Conservation (phyloP, 1,284 basidiomycete genomes). For the Rhodotorula sp. region DNA sequence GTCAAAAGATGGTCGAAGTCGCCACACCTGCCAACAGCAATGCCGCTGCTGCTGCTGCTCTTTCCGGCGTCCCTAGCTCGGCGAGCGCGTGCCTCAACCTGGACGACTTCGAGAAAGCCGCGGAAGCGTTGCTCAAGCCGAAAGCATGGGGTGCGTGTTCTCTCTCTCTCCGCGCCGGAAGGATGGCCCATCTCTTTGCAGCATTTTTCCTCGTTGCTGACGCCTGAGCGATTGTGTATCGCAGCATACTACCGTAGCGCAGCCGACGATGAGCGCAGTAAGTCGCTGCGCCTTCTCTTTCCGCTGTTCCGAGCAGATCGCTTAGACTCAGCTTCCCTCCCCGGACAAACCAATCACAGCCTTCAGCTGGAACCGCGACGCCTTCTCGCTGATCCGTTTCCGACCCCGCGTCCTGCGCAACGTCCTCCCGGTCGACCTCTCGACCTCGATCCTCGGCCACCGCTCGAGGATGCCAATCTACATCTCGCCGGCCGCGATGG, state of each 20-base stretch:
- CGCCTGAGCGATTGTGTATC: too few relatives aligned
- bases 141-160: conserved; percentile 39
- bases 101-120: conserved; percentile 40
- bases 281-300: conserved; percentile 43
- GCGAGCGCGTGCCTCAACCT: conserved; percentile 40
- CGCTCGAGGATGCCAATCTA: conserved; percentile 76
- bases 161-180: too few relatives aligned
- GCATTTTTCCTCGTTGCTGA: neutral
- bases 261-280: conserved; percentile 76
- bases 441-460: conserved; percentile 73
- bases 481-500: conserved; percentile 67
- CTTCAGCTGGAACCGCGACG: conserved; percentile 20
- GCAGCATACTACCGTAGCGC: conserved; percentile 76
- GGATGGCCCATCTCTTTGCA: neutral
- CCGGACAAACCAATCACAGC: neutral
- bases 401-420: conserved; percentile 73
- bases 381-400: conserved; percentile 60
- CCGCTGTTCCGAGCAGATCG: too few relatives aligned
- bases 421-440: conserved; percentile 70
- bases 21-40: neutral
- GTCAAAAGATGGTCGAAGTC: conserved; percentile 14
- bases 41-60: too few relatives aligned
- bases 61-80: neutral
- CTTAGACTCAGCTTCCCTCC: neutral
- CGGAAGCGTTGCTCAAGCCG: conserved; percentile 28